Evolutionary conservation across 2,329 filamentous ascomycete species (phyloP).

Genomic region (Colletotrichum caudatum): DNA sequence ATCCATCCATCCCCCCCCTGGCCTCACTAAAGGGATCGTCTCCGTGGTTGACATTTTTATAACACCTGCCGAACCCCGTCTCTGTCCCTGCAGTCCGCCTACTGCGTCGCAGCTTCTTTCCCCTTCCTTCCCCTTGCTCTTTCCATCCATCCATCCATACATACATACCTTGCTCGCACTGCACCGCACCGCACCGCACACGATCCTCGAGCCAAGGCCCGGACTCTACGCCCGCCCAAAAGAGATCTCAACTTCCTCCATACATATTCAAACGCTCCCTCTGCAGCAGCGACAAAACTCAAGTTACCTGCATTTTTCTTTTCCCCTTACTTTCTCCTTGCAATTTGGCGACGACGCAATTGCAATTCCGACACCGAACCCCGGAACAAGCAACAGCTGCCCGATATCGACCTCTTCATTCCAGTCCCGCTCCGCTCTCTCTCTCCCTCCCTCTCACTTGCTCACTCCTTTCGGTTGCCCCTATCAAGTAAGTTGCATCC

Average conservation of each 20-base stretch:
- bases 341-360: constrained; percentile 22
- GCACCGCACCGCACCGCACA: constrained; percentile 3
- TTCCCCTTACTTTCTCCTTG: constrained; percentile 20
- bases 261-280: constrained; percentile 35
- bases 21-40: constrained; percentile 41
- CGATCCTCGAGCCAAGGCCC: constrained; percentile 13
- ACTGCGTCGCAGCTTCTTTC: constrained; percentile 39
- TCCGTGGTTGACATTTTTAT: constrained; percentile 42
- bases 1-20: constrained; percentile 15
- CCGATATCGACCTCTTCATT: constrained; percentile 12
- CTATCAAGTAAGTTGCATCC: constrained; percentile 21
- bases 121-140: constrained; percentile 32
- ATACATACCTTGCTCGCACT: neutral
- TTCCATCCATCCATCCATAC: neutral
- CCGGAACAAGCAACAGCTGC: constrained; percentile 1
- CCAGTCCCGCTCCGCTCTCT: neutral
- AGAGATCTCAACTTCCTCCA: constrained; percentile 6
- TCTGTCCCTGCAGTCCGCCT: constrained; percentile 38
- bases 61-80: constrained; percentile 41
- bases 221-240: constrained; percentile 21
- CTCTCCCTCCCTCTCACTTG: too few species aligned
- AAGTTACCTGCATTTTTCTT: constrained; percentile 30
- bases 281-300: constrained; percentile 26
- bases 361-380: constrained; percentile 12
- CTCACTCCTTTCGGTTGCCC: neutral